Base-by-base conservation (phyloP, 2,329 filamentous ascomycete genomes). In the Exophiala oligosperma region DNA sequence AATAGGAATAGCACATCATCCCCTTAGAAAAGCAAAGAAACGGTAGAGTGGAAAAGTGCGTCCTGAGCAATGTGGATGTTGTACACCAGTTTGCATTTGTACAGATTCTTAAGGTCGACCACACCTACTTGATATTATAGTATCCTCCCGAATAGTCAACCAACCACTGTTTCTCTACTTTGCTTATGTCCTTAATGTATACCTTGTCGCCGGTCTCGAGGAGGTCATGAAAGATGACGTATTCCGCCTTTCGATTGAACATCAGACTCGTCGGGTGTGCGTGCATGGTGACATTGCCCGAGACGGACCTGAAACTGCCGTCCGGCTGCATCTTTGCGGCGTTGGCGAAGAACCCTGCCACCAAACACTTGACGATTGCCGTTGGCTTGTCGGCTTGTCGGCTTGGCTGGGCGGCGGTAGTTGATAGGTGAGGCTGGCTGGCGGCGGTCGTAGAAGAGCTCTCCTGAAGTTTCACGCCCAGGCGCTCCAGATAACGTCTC, bases 231-330 rank as follows among this genome's bases (percentile, higher is more conserved):
- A 97, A 99, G 35, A 99, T 83, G 8, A 97, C 92, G 92, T 93
- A 97, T 64, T 97, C 92, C 9, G 91, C 91, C 77, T 95, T 97
- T 56, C 92, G 86, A 73, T 96, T 96, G 79, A 97, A 97, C 86
- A 97, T 91, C 66, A 97, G 76, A 40, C 90, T 95, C 69, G 86
- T 96, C 0, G 94, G 94, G 74, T 99, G 94, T 23, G 92, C 91
- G 77, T 96, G 84, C 53, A 97, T 78, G 3, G 86, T 83, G 51
- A 88, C 88, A 40, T 85, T 86, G 29, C 91, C 91, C 60, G 87
- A 87, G n/a, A 96, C 87, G 51, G 91, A 93, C 66, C 84, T 85
- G 72, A 96, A 97, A 3, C 85, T 92, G 12, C 94, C 94, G 77
- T 97, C 93, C 0, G 90, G 83, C 73, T 95, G 91, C 92, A 97